Conservation (phyloP, 1,139 yeast species). For the Hanseniaspora uvarum region DNA sequence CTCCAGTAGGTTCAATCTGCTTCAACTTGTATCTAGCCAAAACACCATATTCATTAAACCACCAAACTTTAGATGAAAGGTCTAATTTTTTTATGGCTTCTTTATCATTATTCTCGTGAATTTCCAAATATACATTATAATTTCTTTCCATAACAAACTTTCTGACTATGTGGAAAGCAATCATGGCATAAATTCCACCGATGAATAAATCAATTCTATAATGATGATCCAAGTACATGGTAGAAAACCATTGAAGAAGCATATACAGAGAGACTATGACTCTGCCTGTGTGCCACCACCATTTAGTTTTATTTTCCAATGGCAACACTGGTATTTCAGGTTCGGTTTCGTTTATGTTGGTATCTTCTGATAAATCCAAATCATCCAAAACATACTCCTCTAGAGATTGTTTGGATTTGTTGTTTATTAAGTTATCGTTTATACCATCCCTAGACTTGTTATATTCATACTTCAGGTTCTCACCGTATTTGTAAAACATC, state of each 20-base stretch:
- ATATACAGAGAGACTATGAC: constrained; percentile 34
- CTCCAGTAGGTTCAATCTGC: constrained; percentile 34
- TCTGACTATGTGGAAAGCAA: constrained; percentile 37
- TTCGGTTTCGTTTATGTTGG: neutral
- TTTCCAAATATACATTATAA: constrained; percentile 24
- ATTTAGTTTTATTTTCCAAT: neutral
- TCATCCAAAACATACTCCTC: constrained; percentile 11
- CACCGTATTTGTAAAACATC: constrained; percentile 22
- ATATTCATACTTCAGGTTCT: neutral
- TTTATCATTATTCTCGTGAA: constrained; percentile 30
- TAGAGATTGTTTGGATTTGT: neutral
- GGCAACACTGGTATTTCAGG: neutral
- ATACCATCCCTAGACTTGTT: neutral
- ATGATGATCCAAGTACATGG: constrained; percentile 63
- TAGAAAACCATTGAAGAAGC: constrained; percentile 61
- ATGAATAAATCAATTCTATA: constrained; percentile 51
- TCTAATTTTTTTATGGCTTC: constrained; percentile 45
- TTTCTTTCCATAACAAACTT: constrained; percentile 28
- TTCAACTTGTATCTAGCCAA: constrained; percentile 31
- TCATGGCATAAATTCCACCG: constrained; percentile 44
- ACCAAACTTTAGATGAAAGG: constrained; percentile 44
- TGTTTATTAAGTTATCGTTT: neutral
- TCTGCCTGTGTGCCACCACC: constrained; percentile 16
- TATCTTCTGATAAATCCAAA: neutral
- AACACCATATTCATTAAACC: constrained; percentile 34